Evolutionary conservation across 2,329 filamentous ascomycete genomes (phyloP).

Genomic region (Torrubiella hemipterigena): DNA sequence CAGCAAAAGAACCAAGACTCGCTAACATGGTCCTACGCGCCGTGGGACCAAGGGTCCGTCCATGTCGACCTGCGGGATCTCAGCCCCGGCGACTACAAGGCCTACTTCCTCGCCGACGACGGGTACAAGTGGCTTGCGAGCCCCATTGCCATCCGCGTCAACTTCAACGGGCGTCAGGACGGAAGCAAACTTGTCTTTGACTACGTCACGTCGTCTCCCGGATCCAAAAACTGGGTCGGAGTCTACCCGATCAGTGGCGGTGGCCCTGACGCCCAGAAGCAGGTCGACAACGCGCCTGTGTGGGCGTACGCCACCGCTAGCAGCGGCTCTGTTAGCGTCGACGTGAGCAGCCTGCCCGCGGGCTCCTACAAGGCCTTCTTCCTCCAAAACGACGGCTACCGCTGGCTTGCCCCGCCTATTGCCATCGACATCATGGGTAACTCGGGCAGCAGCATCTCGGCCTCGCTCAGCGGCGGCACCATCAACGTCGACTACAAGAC

Average conservation of each 20-base stretch:
- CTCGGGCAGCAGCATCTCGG: background rate
- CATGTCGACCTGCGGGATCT: slow-evolving; percentile 13
- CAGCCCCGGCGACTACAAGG: slow-evolving; percentile 19
- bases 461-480: background rate
- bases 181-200: background rate
- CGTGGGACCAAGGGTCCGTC: slow-evolving; percentile 14
- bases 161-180: background rate
- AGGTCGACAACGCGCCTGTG: background rate
- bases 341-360: background rate
- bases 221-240: background rate
- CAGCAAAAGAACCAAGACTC: slow-evolving; percentile 16
- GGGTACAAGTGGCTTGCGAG: slow-evolving; percentile 23
- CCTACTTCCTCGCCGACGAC: slow-evolving; percentile 22
- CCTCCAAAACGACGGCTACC: background rate
- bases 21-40: slow-evolving; percentile 21
- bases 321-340: background rate
- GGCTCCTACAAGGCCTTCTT: background rate
- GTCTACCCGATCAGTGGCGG: background rate
- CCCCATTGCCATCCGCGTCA: slow-evolving; percentile 11
- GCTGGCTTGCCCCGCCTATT: background rate
- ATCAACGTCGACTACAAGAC: background rate
- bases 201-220: background rate
- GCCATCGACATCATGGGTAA: background rate
- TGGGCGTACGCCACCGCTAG: background rate
- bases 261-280: background rate